Percentiles rank a stretch among this genome's conserved stretches.
These are phyloP conservation scores for Lycium barbarum DNA, from an alignment of 257 asterid species.

Conservation along the genomic window DNA sequence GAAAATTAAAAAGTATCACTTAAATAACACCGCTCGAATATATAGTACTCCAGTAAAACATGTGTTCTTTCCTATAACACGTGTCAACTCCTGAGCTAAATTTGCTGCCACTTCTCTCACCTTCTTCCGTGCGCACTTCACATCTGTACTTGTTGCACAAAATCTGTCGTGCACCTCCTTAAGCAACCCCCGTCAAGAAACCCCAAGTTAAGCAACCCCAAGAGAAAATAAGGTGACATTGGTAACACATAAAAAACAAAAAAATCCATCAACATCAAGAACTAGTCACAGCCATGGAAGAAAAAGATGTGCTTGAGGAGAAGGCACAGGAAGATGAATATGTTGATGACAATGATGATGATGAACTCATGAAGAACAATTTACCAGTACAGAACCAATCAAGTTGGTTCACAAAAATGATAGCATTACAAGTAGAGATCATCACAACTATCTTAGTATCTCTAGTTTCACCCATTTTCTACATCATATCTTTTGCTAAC, in stretches of 20 bases:
- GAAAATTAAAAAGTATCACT: too few relatives aligned
- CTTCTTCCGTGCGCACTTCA: neutral
- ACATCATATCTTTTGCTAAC: constrained; percentile 9
- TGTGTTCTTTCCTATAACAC: neutral
- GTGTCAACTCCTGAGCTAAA: constrained; percentile 18
- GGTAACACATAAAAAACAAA: neutral
- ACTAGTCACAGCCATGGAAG: neutral
- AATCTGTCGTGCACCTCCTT: neutral
- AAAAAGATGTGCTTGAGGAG: neutral
- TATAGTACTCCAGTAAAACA: neutral
- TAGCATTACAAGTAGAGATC: constrained; percentile 23
- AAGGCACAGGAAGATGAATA: neutral
- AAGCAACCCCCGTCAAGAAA: neutral
- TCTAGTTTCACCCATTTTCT: constrained; percentile 26
- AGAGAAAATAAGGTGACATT: neutral
- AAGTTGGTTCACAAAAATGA: constrained; percentile 28
- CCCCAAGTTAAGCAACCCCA: neutral
- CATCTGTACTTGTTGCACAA: neutral
- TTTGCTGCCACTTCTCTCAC: constrained; percentile 17
- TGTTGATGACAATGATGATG: constrained; percentile 17
- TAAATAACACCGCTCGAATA: too few relatives aligned
- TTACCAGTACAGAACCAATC: neutral
- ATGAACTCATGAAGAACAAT: constrained; percentile 1
- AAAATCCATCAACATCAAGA: neutral
- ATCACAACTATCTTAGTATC: neutral